Evolutionary conservation across 805 yeast genomes (phyloP).

Genomic region (Hanseniaspora nectarophila): DNA sequence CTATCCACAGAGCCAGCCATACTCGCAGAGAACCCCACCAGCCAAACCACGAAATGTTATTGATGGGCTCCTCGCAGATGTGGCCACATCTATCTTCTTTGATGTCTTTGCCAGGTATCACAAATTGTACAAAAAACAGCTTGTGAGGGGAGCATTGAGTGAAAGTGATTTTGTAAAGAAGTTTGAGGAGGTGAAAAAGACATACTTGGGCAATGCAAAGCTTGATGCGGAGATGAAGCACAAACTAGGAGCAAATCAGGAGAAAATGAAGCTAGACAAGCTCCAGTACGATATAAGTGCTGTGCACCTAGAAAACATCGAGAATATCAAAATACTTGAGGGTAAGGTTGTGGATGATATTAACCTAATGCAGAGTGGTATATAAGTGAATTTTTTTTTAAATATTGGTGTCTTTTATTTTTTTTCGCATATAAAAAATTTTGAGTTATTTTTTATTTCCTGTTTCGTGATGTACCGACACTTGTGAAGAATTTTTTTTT

Average conservation of each 20-base stretch:
- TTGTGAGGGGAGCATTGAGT: not conserved
- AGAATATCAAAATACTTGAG: not conserved
- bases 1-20: not conserved
- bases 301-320: constrained; percentile 1
- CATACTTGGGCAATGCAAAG: not conserved
- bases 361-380: not conserved
- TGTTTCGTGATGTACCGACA: too few species aligned
- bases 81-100: not conserved
- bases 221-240: not conserved
- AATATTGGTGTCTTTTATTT: not conserved
- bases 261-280: not conserved
- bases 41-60: not conserved
- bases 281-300: constrained; percentile 1
- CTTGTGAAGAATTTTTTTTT: too few species aligned
- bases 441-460: too few species aligned
- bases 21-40: not conserved
- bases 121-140: not conserved
- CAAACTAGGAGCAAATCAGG: not conserved
- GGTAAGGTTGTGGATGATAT: not conserved
- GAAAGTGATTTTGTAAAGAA: not conserved
- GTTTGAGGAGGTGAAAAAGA: constrained; percentile 1
- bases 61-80: not conserved
- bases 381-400: too few species aligned
- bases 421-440: too few species aligned
- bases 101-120: not conserved